phyloP scores from a whole-genome alignment of 139 green algal genomes.

The Volvox reticuliferus region DNA sequence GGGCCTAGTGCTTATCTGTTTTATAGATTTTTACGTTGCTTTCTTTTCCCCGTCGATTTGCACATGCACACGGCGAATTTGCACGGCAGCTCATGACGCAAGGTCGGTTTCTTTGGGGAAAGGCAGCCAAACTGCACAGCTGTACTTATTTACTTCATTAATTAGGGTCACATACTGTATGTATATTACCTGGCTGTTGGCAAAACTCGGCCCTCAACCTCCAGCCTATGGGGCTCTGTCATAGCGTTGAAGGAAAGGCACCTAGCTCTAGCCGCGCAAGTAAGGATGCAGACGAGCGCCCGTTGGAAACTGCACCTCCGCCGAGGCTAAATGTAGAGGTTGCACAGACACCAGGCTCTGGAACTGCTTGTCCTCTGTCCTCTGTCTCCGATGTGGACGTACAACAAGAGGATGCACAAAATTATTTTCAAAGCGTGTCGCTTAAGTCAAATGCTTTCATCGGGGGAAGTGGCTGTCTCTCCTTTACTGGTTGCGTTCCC shows the following conservation, averaged over 20 bases:
- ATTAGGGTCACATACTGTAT: no score
- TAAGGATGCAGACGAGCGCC: neutral
- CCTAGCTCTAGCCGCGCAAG: neutral
- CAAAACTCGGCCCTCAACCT: neutral
- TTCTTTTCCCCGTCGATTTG: no score
- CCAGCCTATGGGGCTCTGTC: neutral
- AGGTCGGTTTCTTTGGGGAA: no score
- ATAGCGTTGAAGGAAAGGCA: neutral
- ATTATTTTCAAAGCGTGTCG: neutral
- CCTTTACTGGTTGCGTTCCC: neutral
- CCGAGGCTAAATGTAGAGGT: neutral
- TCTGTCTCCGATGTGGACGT: neutral
- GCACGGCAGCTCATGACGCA: no score
- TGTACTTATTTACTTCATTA: no score
- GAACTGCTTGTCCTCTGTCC: neutral
- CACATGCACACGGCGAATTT: no score
- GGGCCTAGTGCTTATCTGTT: no score
- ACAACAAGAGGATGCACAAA: neutral
- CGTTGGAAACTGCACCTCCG: neutral
- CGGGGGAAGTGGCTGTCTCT: neutral
- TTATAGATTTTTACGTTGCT: no score
- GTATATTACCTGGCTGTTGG: neutral
- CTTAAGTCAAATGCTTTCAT: neutral
- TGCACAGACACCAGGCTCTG: neutral
- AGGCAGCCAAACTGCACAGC: no score